These are phyloP conservation scores for Penstemon barbatus DNA, from an alignment of 257 asterid species.

Conservation along the genomic window DNA sequence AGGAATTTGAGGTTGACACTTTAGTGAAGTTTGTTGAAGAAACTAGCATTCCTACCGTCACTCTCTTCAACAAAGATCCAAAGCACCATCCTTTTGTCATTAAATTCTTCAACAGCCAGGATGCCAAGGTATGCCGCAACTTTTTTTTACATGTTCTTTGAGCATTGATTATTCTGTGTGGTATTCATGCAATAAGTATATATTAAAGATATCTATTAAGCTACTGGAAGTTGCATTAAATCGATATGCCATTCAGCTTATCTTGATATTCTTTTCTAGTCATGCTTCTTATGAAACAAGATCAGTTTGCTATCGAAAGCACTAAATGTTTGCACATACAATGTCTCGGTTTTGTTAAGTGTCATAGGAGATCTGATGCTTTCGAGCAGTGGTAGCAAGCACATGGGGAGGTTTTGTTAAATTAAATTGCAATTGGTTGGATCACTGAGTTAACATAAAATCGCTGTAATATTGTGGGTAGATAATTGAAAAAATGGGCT, in stretches of 20 bases:
- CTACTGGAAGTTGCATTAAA: constrained; percentile 10
- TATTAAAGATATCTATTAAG: background rate
- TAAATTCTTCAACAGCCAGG: constrained; percentile 64
- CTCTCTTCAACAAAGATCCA: constrained; percentile 79
- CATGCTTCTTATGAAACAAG: no score
- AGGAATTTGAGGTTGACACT: constrained; percentile 85
- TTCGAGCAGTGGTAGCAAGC: no score
- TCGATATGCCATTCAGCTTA: background rate
- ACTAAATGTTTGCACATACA: no score
- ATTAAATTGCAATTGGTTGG: no score
- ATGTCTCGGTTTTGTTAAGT: no score
- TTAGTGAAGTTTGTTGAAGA: constrained; percentile 76
- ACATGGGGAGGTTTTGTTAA: no score
- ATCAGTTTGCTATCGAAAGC: no score
- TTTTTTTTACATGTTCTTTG: background rate
- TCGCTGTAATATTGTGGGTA: no score
- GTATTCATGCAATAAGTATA: background rate
- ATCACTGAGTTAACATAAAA: no score
- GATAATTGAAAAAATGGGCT: no score
- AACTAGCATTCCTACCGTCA: constrained; percentile 70
- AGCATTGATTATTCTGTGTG: background rate
- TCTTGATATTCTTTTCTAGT: no score
- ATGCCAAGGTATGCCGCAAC: constrained; percentile 54
- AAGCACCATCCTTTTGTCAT: constrained; percentile 74
- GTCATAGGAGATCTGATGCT: no score